Conservation (phyloP, 352 stramenopile species). For the Phytophthora cajani region DNA sequence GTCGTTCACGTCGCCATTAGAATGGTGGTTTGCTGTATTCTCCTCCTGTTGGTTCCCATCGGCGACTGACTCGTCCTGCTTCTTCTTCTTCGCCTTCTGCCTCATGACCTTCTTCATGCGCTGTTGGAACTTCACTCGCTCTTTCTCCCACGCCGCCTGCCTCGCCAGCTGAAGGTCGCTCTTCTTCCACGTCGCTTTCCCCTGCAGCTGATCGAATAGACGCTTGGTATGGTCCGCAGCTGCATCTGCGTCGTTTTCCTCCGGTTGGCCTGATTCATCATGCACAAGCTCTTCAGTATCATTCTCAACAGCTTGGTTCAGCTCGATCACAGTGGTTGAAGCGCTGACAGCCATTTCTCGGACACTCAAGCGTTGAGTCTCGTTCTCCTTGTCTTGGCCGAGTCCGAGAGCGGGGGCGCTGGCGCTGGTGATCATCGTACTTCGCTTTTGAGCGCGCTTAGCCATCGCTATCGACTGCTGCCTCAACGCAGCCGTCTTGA, state of each 20-base stretch:
- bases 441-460: conserved; percentile 32
- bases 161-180: conserved; percentile 74
- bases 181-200: conserved; percentile 76
- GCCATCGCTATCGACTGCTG: conserved; percentile 33
- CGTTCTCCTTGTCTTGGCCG: conserved; percentile 5
- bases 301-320: conserved; percentile 10
- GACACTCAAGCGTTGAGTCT: conserved; percentile 5
- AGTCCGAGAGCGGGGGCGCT: conserved; percentile 42
- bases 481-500: conserved; percentile 33
- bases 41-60: conserved; percentile 28
- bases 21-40: background rate
- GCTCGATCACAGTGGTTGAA: conserved; percentile 25
- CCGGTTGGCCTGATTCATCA: conserved; percentile 17
- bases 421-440: conserved; percentile 20
- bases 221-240: conserved; percentile 34
- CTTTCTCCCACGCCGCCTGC: conserved; percentile 67
- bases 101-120: conserved; percentile 79
- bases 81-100: conserved; percentile 41
- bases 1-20: conserved; percentile 27
- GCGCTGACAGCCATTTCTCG: conserved; percentile 17
- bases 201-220: conserved; percentile 76
- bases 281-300: background rate
- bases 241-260: conserved; percentile 9
- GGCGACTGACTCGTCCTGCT: conserved; percentile 6
- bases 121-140: conserved; percentile 71